These are phyloP conservation scores for Eucalyptus fibrosa DNA, from an alignment of 345 rosid species.

Conservation along the genomic window DNA sequence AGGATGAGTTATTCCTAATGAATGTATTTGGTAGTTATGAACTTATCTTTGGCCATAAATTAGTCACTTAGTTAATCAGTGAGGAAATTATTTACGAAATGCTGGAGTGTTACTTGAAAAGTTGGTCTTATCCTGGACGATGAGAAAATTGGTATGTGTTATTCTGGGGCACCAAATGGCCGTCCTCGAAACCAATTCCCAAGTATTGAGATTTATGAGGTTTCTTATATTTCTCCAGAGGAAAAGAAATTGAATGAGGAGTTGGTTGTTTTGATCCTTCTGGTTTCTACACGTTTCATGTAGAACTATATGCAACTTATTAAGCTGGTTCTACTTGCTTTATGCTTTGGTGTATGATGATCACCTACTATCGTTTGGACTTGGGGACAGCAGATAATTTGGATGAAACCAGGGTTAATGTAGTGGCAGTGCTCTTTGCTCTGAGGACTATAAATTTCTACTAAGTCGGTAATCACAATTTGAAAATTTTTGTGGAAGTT, in stretches of 20 bases:
- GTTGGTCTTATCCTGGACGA: not conserved
- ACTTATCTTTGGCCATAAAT: not conserved
- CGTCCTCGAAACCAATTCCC: not conserved
- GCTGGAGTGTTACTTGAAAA: not conserved
- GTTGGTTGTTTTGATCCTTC: not conserved
- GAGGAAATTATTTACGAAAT: not conserved
- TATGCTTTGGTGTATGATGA: not conserved
- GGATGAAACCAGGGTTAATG: not conserved
- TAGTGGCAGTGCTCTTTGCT: not conserved
- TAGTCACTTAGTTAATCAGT: not conserved
- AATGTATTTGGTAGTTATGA: not conserved
- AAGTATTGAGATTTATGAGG: not conserved
- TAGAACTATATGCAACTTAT: not conserved
- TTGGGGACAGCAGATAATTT: not conserved
- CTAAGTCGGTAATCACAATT: not conserved
- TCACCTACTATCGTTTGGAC: not conserved
- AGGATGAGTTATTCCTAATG: not conserved
- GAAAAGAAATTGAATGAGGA: not conserved
- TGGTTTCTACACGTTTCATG: not conserved
- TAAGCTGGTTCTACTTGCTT: not conserved
- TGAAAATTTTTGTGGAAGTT: not conserved
- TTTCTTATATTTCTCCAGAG: not conserved
- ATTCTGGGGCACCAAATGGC: not conserved
- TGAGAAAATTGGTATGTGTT: not conserved
- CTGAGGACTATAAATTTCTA: not conserved